Base-by-base conservation (phyloP, 1,139 yeast genomes). In the Taiozyma sp. region DNA sequence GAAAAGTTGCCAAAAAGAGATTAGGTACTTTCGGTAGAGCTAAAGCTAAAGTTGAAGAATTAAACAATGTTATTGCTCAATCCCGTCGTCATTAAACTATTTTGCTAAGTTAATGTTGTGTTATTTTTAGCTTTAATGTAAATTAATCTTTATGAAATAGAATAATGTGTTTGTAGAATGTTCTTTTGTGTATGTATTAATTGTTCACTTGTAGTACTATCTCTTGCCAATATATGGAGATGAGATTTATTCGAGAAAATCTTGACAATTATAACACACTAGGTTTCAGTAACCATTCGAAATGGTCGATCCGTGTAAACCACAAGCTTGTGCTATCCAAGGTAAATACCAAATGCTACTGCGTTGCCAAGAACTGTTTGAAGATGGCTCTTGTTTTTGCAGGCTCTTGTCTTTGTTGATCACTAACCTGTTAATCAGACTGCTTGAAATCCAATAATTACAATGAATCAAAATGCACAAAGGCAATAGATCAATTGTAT, bases 1-100 rank as follows among this genome's bases (percentile, higher is more conserved):
- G 95, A 88, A 95, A 95, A 90, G 91, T 95, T 74, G 97, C 98
- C 67, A 95, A 95, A 95, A 93, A 89, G 96, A 93, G 97, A 93
- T 89, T 95, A 75, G 99, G 99, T 80, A 90, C 99, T 70, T 96
- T 91, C 87, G 87, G 85, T 83, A 95, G 99, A 86, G 97, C 99
- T 72, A 88, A 89, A 86, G 95, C 88, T 75, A 95, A 95, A 90
- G 95, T 93, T 76, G 99, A 95, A 81, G 97, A 91, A 80, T 88
- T 95, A 93, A 88, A 82, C 85, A 77, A 81, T 75, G 83, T 93
- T 81, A 93, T 95, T 77, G 90, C 97, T 76, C 97, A 93, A 80
- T 83, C 98, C 72, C 90, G 97, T 85, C 90, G 91, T 71, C 82
- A 77, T 68, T 76, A 74, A 50, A 47, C 47, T 37, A 21, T 21